Conservation (phyloP, 2,329 filamentous ascomycete species). For the Fusarium sp. region DNA sequence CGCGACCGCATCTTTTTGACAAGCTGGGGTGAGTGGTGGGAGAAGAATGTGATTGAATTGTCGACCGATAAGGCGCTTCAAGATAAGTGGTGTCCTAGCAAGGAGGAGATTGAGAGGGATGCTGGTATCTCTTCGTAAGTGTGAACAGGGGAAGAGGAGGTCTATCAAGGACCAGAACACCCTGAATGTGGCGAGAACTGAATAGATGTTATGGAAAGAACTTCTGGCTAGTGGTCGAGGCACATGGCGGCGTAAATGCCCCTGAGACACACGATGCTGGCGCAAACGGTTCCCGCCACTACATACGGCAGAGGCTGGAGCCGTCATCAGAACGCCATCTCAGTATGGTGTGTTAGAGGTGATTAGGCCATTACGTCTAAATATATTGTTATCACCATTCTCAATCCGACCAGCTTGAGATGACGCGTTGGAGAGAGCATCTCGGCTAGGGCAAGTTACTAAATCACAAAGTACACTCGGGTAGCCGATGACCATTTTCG, state of each 20-base stretch:
- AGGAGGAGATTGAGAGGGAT: constrained; percentile 61
- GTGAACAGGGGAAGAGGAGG: too few relatives aligned
- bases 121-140: constrained; percentile 43
- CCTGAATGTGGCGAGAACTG: not conserved
- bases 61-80: constrained; percentile 60
- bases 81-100: constrained; percentile 62
- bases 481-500: not conserved
- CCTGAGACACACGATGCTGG: not conserved
- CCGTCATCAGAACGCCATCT: not conserved
- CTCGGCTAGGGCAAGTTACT: not conserved
- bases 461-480: not conserved
- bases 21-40: constrained; percentile 68
- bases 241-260: not conserved
- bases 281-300: not conserved
- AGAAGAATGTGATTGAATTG: constrained; percentile 55
- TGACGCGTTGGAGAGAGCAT: too few relatives aligned
- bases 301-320: not conserved
- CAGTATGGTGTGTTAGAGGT: not conserved
- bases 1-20: constrained; percentile 64
- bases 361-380: not conserved
- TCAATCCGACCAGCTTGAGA: not conserved
- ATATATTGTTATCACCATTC: not conserved
- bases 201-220: not conserved
- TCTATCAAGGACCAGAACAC: not conserved
- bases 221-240: not conserved